Evolutionary conservation across 345 rosid genomes (phyloP), one percentile per base, ranked within the genome.

Genomic region (Microcos paniculata): DNA sequence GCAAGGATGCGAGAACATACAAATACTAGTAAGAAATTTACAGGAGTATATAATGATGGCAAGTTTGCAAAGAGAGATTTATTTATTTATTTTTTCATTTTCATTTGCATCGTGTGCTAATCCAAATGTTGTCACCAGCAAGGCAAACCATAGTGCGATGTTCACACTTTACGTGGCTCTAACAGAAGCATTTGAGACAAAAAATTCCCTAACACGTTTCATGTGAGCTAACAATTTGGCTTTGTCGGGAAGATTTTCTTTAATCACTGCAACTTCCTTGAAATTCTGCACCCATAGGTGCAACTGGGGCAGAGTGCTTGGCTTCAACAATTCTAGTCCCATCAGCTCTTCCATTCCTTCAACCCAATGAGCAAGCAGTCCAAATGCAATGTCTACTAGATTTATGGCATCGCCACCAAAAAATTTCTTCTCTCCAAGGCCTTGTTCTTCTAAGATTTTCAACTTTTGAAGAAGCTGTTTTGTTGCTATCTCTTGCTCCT

Each of bases 191-290:
- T 46, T 46, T 3, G 14, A 46, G 14, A 46, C 19, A 14, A 13
- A 42, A 7, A 42, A 42, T 49, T 49, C 53, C 6, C 53, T 49
- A 16, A 49, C n/a, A 0, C 15, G 4, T 13, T 45, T n/a, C 28
- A 61, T 8, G 14, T 28, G 42, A 3, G 4, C 16, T 6, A 49
- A 6, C 23, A 80, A 3, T 53, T 74, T 74, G 11, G 45, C 55
- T 6, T 28, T 28, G 40, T 81, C 82, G 6, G 79, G 84, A 43
- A 64, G 64, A 71, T 75, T 81, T 24, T 81, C 74, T 35, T 55
- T 46, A 35, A 81, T 78, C 7, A 53, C 38, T 1, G 76, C 65
- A 62, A 52, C 61, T 33, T 45, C 43, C 70, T 56, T 68, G 56
- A 77, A 77, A 59, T 77, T 63, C 58, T 55, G 16, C 24, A 4